A percentile compares a stretch with the other conserved stretches of the same genome.
Conservation (phyloP, 2,329 filamentous ascomycete species). For the Fusarium sp. region DNA sequence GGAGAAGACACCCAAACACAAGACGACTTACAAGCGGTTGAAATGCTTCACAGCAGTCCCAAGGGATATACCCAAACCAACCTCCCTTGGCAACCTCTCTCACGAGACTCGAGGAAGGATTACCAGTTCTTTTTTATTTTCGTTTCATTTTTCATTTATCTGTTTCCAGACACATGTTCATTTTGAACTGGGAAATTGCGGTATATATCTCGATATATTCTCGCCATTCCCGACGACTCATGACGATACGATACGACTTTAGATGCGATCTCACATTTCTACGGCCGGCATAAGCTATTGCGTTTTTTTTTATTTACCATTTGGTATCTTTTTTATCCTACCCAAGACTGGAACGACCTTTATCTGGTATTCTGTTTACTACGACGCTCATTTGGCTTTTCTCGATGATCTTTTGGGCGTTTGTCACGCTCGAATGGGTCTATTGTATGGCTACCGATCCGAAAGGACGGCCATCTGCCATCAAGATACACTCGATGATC, state of each 20-base stretch:
- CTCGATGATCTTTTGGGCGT: not conserved
- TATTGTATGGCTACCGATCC: not conserved
- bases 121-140: conserved; percentile 19
- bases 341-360: conserved; percentile 27
- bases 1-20: conserved; percentile 40
- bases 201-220: conserved; percentile 26
- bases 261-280: conserved; percentile 45
- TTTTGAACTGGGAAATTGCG: conserved; percentile 28
- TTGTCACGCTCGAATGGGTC: not conserved
- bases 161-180: conserved; percentile 14
- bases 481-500: not conserved
- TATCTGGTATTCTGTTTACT: not conserved
- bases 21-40: conserved; percentile 55
- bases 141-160: conserved; percentile 4
- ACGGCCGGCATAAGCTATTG: conserved; percentile 36
- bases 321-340: conserved; percentile 15
- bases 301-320: not conserved
- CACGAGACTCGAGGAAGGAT: conserved; percentile 43
- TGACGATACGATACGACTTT: conserved; percentile 49
- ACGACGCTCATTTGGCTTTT: not conserved
- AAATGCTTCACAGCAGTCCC: conserved; percentile 58
- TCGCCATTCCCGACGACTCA: conserved; percentile 44
- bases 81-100: conserved; percentile 48
- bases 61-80: conserved; percentile 51
- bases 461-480: conserved; percentile 5